Evolutionary conservation across 768 basidiomycete genomes (phyloP).

Genomic region (Pisolithus sp.): DNA sequence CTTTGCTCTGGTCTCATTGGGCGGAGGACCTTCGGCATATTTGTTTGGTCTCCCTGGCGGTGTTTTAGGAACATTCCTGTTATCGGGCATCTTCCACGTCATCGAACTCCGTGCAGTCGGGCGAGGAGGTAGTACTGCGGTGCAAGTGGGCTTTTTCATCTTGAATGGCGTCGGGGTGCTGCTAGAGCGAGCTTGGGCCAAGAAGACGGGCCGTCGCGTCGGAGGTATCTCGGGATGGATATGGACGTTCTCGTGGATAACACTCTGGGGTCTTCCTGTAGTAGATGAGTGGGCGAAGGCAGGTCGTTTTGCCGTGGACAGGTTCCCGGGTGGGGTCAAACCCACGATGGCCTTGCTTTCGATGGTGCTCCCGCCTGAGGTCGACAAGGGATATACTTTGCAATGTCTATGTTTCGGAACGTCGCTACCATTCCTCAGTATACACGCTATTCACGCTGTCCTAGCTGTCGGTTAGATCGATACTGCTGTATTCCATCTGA

Average conservation of each 20-base stretch:
- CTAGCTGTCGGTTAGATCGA: not conserved
- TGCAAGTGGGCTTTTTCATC: conserved; percentile 49
- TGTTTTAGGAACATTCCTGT: conserved; percentile 50
- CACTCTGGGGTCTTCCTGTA: conserved; percentile 42
- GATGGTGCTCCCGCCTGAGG: conserved; percentile 1
- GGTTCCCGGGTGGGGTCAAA: conserved; percentile 4
- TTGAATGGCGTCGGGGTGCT: conserved; percentile 47
- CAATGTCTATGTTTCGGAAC: not conserved
- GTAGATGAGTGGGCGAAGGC: conserved; percentile 32
- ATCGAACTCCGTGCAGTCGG: conserved; percentile 52
- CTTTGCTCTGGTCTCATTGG: conserved; percentile 46
- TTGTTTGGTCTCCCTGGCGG: conserved; percentile 45
- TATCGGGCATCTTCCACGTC: conserved; percentile 55
- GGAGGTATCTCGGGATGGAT: conserved; percentile 41
- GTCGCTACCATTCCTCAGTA: not conserved
- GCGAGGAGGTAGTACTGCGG: conserved; percentile 43
- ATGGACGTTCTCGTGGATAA: conserved; percentile 49
- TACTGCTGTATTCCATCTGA: no score
- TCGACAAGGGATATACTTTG: not conserved
- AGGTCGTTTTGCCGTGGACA: conserved; percentile 10
- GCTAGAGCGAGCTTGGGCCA: conserved; percentile 43
- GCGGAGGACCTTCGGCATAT: conserved; percentile 36
- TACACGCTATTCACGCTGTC: not conserved
- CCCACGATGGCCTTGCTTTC: conserved; percentile 23
- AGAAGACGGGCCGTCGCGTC: conserved; percentile 36